Conservation (phyloP, 176 grass and related monocot species). For the Leersia perrieri region DNA sequence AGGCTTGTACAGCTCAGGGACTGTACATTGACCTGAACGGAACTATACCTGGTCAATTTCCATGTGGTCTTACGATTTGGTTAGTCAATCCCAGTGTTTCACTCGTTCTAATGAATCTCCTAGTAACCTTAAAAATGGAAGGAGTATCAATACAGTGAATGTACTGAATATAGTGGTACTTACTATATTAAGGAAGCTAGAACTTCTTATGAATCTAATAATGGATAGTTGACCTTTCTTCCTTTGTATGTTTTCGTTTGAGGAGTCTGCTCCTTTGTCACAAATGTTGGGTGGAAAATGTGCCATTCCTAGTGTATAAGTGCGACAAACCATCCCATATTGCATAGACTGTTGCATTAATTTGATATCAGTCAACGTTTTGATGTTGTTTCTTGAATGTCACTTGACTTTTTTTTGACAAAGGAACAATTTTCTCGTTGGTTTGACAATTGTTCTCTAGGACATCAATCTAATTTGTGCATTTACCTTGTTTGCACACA, state of each 20-base stretch:
- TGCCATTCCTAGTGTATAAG: neutral
- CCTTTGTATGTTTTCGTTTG: neutral
- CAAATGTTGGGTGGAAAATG: neutral
- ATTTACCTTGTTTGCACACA: neutral
- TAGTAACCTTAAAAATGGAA: neutral
- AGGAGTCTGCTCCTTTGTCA: neutral
- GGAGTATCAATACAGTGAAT: neutral
- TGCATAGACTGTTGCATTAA: neutral
- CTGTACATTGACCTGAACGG: neutral
- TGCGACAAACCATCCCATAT: neutral
- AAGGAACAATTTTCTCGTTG: neutral
- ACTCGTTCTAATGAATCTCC: neutral
- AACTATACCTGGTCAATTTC: neutral
- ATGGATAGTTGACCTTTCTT: neutral
- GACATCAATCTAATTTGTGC: neutral
- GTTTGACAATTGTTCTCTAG: neutral
- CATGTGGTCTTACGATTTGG: slow-evolving; percentile 8
- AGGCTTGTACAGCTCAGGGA: neutral
- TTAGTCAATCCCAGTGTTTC: neutral
- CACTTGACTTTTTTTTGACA: neutral
- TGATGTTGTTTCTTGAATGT: neutral
- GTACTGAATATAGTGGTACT: neutral
- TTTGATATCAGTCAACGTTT: neutral
- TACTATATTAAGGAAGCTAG: neutral
- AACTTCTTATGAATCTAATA: neutral